Percentiles rank a stretch among this genome's conserved stretches.
Evolutionary conservation across 2,329 filamentous ascomycete genomes (phyloP).

Genomic region (Colletotrichum spinosum): DNA sequence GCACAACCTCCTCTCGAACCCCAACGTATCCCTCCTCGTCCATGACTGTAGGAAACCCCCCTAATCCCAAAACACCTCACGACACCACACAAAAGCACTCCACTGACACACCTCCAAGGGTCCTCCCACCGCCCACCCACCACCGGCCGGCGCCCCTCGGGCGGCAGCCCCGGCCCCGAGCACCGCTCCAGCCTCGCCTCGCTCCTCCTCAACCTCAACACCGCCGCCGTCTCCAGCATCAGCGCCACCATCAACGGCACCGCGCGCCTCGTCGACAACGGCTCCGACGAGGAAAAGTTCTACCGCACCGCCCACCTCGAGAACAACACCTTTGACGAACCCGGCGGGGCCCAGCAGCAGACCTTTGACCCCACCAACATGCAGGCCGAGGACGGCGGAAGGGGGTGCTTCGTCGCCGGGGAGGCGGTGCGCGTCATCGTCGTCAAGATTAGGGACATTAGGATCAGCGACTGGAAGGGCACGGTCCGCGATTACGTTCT

Average conservation of each 20-base stretch:
- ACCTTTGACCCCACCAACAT: conserved; percentile 44
- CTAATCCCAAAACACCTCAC: too few species aligned
- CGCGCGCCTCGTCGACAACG: conserved; percentile 77
- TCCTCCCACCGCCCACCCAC: conserved; percentile 91
- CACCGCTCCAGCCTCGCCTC: conserved; percentile 81
- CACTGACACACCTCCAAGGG: conserved; percentile 60
- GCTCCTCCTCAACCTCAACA: conserved; percentile 91
- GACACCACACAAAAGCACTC: background rate
- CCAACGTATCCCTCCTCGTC: conserved; percentile 91
- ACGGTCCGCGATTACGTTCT: conserved; percentile 82
- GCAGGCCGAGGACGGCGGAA: conserved; percentile 62
- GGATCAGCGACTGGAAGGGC: conserved; percentile 97
- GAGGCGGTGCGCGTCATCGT: conserved; percentile 89
- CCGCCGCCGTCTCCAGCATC: conserved; percentile 86
- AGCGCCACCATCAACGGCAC: conserved; percentile 93
- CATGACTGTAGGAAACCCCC: conserved; percentile 76
- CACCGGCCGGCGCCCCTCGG: conserved; percentile 67
- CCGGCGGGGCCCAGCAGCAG: conserved; percentile 43
- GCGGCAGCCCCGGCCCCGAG: conserved; percentile 73
- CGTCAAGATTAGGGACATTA: conserved; percentile 84
- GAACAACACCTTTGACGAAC: conserved; percentile 87
- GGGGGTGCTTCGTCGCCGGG: conserved; percentile 79
- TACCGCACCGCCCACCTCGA: conserved; percentile 87
- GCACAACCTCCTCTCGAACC: conserved; percentile 84
- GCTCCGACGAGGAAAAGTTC: conserved; percentile 85